These are phyloP conservation scores for Silene vulgaris DNA, from an alignment of 179 eudicot species.

Conservation along the genomic window DNA sequence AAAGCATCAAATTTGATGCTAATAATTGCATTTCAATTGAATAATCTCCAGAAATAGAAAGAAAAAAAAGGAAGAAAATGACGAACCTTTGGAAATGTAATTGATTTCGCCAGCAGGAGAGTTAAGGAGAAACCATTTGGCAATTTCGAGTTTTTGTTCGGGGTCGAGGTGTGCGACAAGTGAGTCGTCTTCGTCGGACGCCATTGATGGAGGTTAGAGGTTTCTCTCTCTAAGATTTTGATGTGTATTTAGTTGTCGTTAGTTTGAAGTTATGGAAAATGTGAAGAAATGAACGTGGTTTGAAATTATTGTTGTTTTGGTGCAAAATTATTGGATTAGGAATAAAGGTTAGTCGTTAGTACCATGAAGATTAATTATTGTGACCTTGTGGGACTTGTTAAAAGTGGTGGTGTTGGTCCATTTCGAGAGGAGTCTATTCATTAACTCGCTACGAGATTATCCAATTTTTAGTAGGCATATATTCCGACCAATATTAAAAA, in stretches of 20 bases:
- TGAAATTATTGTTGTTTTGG: conserved; percentile 28
- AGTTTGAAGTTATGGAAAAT: conserved; percentile 27
- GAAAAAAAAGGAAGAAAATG: not conserved
- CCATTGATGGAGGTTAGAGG: conserved; percentile 32
- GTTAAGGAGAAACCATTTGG: conserved; percentile 92
- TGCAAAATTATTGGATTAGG: conserved; percentile 19
- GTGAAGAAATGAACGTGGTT: conserved; percentile 29
- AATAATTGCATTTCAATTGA: not conserved
- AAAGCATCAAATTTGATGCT: not conserved
- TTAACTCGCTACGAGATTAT: too few relatives aligned
- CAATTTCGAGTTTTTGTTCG: conserved; percentile 71
- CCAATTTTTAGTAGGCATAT: too few relatives aligned
- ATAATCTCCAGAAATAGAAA: not conserved
- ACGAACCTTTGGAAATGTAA: conserved; percentile 81
- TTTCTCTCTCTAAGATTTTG: conserved; percentile 4
- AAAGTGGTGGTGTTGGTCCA: too few relatives aligned
- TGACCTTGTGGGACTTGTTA: not conserved
- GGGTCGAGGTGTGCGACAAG: conserved; percentile 42
- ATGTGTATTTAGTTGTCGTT: conserved; percentile 16
- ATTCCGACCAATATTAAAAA: too few relatives aligned
- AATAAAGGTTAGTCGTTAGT: not conserved
- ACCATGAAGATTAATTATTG: conserved; percentile 1
- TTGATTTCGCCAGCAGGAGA: conserved; percentile 95
- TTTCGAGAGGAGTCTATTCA: too few relatives aligned
- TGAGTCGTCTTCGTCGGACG: conserved; percentile 42